These are phyloP conservation scores for Aspergillus candidus DNA, from an alignment of 2,329 filamentous ascomycete genomes.

Conservation along the genomic window DNA sequence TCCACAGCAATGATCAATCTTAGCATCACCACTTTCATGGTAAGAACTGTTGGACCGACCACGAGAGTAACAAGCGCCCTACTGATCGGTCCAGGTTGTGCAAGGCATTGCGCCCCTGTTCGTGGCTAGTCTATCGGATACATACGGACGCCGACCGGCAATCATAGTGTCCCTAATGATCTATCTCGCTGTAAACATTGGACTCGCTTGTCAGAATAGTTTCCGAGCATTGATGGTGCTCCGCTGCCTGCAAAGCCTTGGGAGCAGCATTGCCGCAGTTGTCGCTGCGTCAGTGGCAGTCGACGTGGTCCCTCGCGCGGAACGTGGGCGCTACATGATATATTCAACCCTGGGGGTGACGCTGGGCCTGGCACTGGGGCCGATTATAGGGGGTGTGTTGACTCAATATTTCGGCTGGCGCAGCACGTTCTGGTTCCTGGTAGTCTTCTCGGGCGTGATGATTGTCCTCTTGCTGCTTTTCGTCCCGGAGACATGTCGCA, in stretches of 20 bases:
- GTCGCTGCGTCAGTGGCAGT: slow-evolving; percentile 65
- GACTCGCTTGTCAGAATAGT: slow-evolving; percentile 31
- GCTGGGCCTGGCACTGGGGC: slow-evolving; percentile 46
- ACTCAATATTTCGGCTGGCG: slow-evolving; percentile 60
- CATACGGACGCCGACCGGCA: slow-evolving; percentile 55
- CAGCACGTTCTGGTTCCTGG: slow-evolving; percentile 64
- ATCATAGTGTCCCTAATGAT: slow-evolving; percentile 52
- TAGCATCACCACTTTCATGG: slow-evolving; percentile 46
- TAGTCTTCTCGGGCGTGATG: slow-evolving; percentile 42
- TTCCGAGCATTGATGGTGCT: slow-evolving; percentile 32
- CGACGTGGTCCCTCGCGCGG: slow-evolving; percentile 62
- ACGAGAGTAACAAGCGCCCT: no score
- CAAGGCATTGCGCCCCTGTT: slow-evolving; percentile 58
- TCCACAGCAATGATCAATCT: slow-evolving; percentile 40
- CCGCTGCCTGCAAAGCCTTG: slow-evolving; percentile 33
- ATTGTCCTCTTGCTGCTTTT: slow-evolving; percentile 52
- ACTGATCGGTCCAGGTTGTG: slow-evolving; percentile 39
- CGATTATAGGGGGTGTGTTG: slow-evolving; percentile 60
- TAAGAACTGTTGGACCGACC: slow-evolving; percentile 8
- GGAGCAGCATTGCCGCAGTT: slow-evolving; percentile 64
- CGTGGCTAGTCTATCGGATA: slow-evolving; percentile 58
- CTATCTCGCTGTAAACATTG: slow-evolving; percentile 33
- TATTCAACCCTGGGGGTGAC: slow-evolving; percentile 56
- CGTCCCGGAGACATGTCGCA: slow-evolving; percentile 47
- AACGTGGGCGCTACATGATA: slow-evolving; percentile 68